Conservation (phyloP, 2,329 filamentous ascomycete species). For the Incumbomyces delicatus region DNA sequence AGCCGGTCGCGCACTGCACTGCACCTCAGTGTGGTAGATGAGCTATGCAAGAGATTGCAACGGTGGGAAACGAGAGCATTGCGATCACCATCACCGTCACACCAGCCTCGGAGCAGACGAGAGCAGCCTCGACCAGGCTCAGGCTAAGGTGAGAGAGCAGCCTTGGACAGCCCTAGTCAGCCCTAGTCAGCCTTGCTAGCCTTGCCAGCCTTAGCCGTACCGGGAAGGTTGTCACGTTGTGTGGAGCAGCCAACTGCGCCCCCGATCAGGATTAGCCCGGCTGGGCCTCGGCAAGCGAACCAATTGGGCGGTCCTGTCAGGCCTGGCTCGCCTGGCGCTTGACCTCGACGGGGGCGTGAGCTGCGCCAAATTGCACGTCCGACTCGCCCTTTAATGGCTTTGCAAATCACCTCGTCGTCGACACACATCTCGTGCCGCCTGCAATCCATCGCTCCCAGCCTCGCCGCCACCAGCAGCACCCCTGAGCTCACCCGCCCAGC, state of each 20-base stretch:
- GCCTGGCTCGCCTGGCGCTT: constrained; percentile 6
- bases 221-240: too few species aligned
- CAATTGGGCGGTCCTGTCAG: background rate
- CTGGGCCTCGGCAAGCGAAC: background rate
- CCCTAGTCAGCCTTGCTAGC: too few species aligned
- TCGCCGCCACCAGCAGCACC: background rate
- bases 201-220: background rate
- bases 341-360: background rate
- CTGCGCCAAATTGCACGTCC: constrained; percentile 7
- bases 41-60: too few species aligned
- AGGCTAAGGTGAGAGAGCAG: too few species aligned
- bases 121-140: too few species aligned
- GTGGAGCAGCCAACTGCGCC: background rate
- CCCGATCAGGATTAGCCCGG: constrained; percentile 1
- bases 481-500: background rate
- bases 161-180: too few species aligned
- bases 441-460: background rate
- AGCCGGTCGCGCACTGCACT: background rate
- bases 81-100: too few species aligned
- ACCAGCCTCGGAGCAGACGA: too few species aligned
- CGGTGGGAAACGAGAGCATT: too few species aligned
- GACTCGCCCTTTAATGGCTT: constrained; percentile 3
- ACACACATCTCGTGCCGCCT: background rate
- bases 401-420: background rate
- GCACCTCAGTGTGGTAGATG: too few species aligned